These are phyloP conservation scores for Mycocalia duriaeana DNA, from an alignment of 1,284 basidiomycete species.

Conservation along the genomic window DNA sequence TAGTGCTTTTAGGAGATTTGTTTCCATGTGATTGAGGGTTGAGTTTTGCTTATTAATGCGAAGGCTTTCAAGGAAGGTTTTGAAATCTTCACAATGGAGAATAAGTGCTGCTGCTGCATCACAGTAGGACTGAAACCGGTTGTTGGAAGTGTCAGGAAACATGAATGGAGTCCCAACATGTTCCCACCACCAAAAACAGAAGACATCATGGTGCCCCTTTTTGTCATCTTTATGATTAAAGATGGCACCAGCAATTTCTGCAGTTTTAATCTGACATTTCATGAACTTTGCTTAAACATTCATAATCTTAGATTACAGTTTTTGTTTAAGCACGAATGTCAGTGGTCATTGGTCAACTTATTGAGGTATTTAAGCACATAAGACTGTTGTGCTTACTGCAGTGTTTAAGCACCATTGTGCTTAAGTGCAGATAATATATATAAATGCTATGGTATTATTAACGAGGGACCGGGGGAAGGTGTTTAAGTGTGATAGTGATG, in stretches of 20 bases:
- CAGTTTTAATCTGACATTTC: not conserved
- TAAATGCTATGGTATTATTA: too few relatives aligned
- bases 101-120: slow-evolving; percentile 4
- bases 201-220: slow-evolving; percentile 22
- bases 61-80: not conserved
- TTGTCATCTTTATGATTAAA: slow-evolving; percentile 27
- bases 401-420: too few relatives aligned
- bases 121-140: slow-evolving; percentile 10
- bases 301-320: not conserved
- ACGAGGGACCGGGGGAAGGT: too few relatives aligned
- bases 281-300: not conserved
- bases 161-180: slow-evolving; percentile 12
- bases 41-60: not conserved
- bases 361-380: too few relatives aligned
- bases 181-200: slow-evolving; percentile 12
- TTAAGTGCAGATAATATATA: too few relatives aligned
- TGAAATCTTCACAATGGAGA: not conserved
- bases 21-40: not conserved
- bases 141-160: slow-evolving; percentile 14
- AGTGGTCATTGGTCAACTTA: too few relatives aligned
- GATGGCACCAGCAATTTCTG: not conserved
- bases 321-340: not conserved
- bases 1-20: not conserved
- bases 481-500: too few relatives aligned
- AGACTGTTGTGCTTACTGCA: not conserved